phyloP scores from a whole-genome alignment of 2,329 filamentous ascomycete genomes.

The Trichoderma sp. region DNA sequence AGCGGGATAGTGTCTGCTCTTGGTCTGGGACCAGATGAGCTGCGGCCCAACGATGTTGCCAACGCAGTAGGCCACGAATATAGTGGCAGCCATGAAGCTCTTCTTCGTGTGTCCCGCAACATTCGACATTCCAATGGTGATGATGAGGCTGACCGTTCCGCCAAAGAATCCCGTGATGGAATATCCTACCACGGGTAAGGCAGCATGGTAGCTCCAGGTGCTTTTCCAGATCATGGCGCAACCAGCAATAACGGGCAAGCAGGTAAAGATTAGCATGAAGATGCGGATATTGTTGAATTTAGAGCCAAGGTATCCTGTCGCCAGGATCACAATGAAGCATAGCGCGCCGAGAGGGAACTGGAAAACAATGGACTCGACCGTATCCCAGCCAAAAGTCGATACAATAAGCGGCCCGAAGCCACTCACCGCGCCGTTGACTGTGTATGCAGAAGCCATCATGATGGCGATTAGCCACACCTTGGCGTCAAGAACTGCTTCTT shows the following conservation, averaged over 20 bases:
- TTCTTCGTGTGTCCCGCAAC: slow-evolving; percentile 79
- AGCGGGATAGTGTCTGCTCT: slow-evolving; percentile 68
- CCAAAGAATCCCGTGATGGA: slow-evolving; percentile 75
- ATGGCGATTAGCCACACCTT: slow-evolving; percentile 67
- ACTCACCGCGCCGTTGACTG: slow-evolving; percentile 71
- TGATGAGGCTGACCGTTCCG: slow-evolving; percentile 64
- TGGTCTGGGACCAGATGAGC: slow-evolving; percentile 68
- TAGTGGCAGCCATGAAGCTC: slow-evolving; percentile 72
- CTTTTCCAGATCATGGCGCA: slow-evolving; percentile 76
- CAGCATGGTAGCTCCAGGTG: slow-evolving; percentile 65
- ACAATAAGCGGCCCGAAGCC: slow-evolving; percentile 75
- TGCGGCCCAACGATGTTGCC: slow-evolving; percentile 78
- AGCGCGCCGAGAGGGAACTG: slow-evolving; percentile 75
- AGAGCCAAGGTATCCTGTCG: slow-evolving; percentile 67
- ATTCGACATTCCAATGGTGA: slow-evolving; percentile 63
- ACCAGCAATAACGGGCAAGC: slow-evolving; percentile 74
- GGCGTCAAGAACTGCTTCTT: slow-evolving; percentile 60
- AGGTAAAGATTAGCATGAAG: slow-evolving; percentile 66
- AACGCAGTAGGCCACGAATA: slow-evolving; percentile 76
- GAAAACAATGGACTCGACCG: slow-evolving; percentile 68
- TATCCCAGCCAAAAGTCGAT: slow-evolving; percentile 68
- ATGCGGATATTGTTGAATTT: slow-evolving; percentile 66
- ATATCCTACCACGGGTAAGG: slow-evolving; percentile 70
- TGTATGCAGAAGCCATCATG: slow-evolving; percentile 73
- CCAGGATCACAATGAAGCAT: slow-evolving; percentile 67